A percentile compares a stretch with the other conserved stretches of the same genome.
Evolutionary conservation across 2,329 filamentous ascomycete species (phyloP).

Genomic region (Geoglossum cookeanum): DNA sequence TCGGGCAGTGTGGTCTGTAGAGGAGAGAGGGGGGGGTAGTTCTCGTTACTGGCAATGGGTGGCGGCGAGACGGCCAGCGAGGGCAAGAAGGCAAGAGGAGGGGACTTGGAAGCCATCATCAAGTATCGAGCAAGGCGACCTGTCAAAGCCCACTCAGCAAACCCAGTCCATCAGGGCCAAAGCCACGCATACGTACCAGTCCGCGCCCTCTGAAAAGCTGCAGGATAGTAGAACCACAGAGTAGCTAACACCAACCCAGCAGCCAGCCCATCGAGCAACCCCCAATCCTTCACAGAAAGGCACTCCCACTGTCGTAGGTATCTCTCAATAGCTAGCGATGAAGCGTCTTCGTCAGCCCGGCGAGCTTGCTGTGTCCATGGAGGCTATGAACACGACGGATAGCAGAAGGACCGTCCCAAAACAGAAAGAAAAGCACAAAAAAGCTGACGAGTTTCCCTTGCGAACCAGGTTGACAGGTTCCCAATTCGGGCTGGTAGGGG

Average conservation of each 20-base stretch:
- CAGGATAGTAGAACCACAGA: neutral
- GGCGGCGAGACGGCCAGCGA: neutral
- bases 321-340: too few relatives aligned
- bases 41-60: neutral
- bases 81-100: neutral
- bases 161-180: too few relatives aligned
- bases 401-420: too few relatives aligned
- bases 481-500: too few relatives aligned
- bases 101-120: constrained; percentile 1
- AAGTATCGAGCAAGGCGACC: neutral
- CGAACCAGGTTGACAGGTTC: too few relatives aligned
- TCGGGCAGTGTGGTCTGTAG: neutral
- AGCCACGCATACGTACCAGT: neutral
- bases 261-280: neutral
- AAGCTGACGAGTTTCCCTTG: too few relatives aligned
- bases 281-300: neutral
- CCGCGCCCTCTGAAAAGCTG: neutral
- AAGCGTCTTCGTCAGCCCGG: too few relatives aligned
- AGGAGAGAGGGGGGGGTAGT: neutral
- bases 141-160: neutral
- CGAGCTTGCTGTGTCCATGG: too few relatives aligned
- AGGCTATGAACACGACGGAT: too few relatives aligned
- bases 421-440: too few relatives aligned
- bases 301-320: too few relatives aligned
- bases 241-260: neutral